Conservation (phyloP, 1,139 yeast genomes). For the Saccharomycopsis hybrid region DNA sequence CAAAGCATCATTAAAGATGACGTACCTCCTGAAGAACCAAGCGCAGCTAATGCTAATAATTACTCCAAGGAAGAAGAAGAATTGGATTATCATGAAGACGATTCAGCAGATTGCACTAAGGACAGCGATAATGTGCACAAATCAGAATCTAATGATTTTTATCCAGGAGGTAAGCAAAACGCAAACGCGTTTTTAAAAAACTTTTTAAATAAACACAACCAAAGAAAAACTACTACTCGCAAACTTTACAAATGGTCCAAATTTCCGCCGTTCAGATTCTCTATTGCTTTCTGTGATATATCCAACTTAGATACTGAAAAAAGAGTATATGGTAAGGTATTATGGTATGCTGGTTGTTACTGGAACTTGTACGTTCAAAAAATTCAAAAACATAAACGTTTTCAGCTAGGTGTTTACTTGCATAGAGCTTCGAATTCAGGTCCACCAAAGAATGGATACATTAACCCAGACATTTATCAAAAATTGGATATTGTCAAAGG, state of each 20-base stretch:
- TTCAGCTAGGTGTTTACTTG: conserved; percentile 47
- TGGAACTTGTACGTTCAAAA: conserved; percentile 51
- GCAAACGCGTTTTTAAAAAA: conserved; percentile 2
- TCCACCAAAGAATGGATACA: conserved; percentile 31
- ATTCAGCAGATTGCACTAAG: conserved; percentile 9
- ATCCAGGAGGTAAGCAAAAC: neutral
- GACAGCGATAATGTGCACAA: no score
- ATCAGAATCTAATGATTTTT: no score
- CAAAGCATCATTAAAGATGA: conserved; percentile 18
- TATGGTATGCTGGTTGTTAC: conserved; percentile 53
- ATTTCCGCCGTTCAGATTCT: conserved; percentile 47
- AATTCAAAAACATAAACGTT: conserved; percentile 33
- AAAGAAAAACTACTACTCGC: neutral
- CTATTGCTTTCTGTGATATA: conserved; percentile 43
- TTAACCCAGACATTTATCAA: conserved; percentile 31
- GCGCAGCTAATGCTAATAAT: neutral
- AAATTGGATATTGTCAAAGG: conserved; percentile 16
- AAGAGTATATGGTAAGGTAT: conserved; percentile 42
- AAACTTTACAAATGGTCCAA: conserved; percentile 31
- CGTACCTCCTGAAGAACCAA: no score
- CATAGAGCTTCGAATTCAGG: conserved; percentile 39
- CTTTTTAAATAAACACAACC: conserved; percentile 7
- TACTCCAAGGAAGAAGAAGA: no score
- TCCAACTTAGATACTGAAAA: conserved; percentile 38
- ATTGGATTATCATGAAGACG: conserved; percentile 3